These are phyloP conservation scores for Herpetospermum pedunculosum DNA, from an alignment of 306 rosid genomes.

Conservation along the genomic window DNA sequence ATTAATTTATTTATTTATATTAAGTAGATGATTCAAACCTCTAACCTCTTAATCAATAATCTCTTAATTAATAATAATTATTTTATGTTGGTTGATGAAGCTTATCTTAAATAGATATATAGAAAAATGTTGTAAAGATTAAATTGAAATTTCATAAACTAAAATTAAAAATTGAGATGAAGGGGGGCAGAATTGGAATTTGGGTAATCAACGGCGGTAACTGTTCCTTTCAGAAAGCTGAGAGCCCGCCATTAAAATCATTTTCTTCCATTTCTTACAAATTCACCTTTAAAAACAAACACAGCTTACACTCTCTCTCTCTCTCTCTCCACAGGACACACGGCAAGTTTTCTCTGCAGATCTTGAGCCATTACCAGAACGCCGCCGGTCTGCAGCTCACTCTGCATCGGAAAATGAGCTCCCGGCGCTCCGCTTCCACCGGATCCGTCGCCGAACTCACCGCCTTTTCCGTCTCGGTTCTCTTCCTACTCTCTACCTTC, in stretches of 20 bases:
- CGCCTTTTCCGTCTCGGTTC: conserved; percentile 27
- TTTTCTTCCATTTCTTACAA: not conserved
- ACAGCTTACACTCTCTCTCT: conserved; percentile 5
- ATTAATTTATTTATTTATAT: no score
- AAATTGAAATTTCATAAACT: no score
- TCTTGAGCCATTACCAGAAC: conserved; percentile 22
- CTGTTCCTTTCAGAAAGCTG: not conserved
- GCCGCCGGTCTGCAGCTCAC: conserved; percentile 5
- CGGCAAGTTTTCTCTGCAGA: conserved; percentile 15
- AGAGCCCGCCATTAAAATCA: not conserved
- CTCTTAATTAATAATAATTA: no score
- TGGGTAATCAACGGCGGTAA: not conserved
- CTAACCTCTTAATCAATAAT: no score
- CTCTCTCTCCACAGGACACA: not conserved
- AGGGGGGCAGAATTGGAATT: conserved; percentile 1
- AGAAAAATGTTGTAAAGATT: no score
- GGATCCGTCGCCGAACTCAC: conserved; percentile 42
- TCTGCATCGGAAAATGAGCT: conserved; percentile 41
- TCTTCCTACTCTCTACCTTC: conserved; percentile 38
- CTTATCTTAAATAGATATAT: no score
- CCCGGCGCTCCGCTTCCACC: conserved; percentile 15
- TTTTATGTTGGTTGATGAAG: no score
- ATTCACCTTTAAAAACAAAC: not conserved
- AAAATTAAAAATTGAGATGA: not conserved
- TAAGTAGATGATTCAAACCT: no score